These are phyloP conservation scores for Ulvella scutata DNA, from an alignment of 139 green algal species.

Conservation along the genomic window DNA sequence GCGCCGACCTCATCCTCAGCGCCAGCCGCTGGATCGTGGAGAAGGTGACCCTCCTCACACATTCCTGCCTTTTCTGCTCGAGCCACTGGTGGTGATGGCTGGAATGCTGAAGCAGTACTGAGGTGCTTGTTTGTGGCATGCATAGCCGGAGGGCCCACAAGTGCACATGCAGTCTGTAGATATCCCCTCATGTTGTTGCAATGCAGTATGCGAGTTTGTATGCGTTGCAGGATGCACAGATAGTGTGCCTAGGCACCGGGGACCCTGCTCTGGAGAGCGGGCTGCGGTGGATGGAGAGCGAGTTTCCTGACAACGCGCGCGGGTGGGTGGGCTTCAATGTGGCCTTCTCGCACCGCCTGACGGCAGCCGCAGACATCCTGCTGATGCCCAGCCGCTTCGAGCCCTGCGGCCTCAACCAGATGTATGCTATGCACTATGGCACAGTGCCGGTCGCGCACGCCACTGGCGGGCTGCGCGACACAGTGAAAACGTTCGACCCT, in stretches of 20 bases:
- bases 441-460: constrained; percentile 54
- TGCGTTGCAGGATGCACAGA: constrained; percentile 34
- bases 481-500: constrained; percentile 43
- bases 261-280: constrained; percentile 52
- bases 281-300: constrained; percentile 42
- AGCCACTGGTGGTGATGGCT: too few species aligned
- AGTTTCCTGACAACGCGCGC: constrained; percentile 42
- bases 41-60: not conserved
- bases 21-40: constrained; percentile 23
- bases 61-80: too few species aligned
- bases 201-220: not conserved
- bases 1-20: constrained; percentile 38
- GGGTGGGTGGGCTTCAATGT: constrained; percentile 88
- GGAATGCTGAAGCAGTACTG: too few species aligned
- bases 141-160: too few species aligned
- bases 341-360: constrained; percentile 28
- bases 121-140: too few species aligned
- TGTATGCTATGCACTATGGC: constrained; percentile 70
- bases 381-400: constrained; percentile 69
- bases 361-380: constrained; percentile 62
- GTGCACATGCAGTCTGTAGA: too few species aligned
- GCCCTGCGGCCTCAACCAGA: constrained; percentile 70
- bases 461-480: constrained; percentile 49
- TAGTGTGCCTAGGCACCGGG: constrained; percentile 65
- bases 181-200: too few species aligned